These are phyloP conservation scores for Boletus pseudopeckii DNA, from an alignment of 768 basidiomycete species.

Conservation along the genomic window DNA sequence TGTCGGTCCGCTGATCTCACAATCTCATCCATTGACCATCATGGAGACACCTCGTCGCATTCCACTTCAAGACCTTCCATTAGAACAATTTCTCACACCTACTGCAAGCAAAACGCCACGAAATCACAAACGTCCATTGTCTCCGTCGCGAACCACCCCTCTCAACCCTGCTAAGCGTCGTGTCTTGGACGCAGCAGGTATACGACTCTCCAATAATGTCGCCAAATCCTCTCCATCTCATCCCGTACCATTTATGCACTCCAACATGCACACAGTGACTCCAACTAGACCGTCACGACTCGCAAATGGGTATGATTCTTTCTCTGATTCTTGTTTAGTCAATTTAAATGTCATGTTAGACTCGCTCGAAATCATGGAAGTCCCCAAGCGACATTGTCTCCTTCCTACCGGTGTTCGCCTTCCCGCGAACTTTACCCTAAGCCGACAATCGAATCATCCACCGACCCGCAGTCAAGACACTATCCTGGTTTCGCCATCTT, in stretches of 20 bases:
- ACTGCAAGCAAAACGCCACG: slow-evolving; percentile 20
- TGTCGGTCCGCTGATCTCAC: slow-evolving; percentile 25
- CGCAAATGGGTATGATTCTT: slow-evolving; percentile 30
- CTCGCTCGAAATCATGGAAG: slow-evolving; percentile 5
- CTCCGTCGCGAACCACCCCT: slow-evolving; percentile 46
- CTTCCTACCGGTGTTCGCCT: slow-evolving; percentile 12
- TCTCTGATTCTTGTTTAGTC: slow-evolving; percentile 23
- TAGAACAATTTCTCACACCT: slow-evolving; percentile 49
- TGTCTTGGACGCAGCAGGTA: slow-evolving; percentile 54
- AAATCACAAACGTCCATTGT: slow-evolving; percentile 59
- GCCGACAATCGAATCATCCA: slow-evolving; percentile 38
- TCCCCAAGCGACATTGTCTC: slow-evolving; percentile 9
- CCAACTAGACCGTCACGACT: slow-evolving; percentile 34
- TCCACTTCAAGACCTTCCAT: slow-evolving; percentile 59
- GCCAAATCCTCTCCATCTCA: slow-evolving; percentile 17
- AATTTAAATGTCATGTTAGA: slow-evolving; percentile 34
- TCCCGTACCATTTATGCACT: slow-evolving; percentile 30
- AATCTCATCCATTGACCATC: slow-evolving; percentile 8
- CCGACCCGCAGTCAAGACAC: slow-evolving; percentile 55
- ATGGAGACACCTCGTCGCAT: slow-evolving; percentile 35
- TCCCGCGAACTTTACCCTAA: slow-evolving; percentile 20
- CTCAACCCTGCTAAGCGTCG: slow-evolving; percentile 69
- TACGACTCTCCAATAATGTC: slow-evolving; percentile 33
- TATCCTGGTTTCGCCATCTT: slow-evolving; percentile 66
- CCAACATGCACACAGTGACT: slow-evolving; percentile 22